Percentiles rank a stretch among this genome's conserved stretches.
Conservation (phyloP, 768 basidiomycete genomes). For the Baorangia bicolor region DNA sequence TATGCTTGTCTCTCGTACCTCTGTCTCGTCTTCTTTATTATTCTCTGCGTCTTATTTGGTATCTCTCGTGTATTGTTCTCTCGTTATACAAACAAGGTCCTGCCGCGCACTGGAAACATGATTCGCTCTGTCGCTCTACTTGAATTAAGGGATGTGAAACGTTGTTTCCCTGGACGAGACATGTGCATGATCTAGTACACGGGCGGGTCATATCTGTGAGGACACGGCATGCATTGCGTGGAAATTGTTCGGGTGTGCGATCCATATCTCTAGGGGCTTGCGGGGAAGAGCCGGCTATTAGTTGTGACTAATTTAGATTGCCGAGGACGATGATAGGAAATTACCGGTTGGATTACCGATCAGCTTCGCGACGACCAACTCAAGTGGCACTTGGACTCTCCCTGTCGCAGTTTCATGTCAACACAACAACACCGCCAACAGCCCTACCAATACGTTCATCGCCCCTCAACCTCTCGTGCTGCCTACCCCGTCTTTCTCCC, state of each 20-base stretch:
- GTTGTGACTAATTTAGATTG: background rate
- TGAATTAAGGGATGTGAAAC: background rate
- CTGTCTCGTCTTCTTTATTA: conserved; percentile 19
- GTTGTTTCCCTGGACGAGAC: background rate
- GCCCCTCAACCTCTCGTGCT: conserved; percentile 41
- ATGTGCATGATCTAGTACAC: background rate
- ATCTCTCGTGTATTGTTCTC: conserved; percentile 28
- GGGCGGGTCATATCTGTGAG: background rate
- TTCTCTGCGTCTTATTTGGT: conserved; percentile 28
- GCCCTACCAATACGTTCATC: conserved; percentile 4
- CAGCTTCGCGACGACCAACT: background rate
- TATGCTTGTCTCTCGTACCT: conserved; percentile 22
- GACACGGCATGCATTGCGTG: background rate
- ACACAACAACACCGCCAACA: conserved; percentile 15
- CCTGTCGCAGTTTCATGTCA: conserved; percentile 33
- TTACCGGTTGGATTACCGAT: conserved; percentile 17
- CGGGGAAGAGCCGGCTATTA: conserved; percentile 3
- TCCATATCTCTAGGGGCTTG: conserved; percentile 6
- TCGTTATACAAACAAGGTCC: conserved; percentile 15
- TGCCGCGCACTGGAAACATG: background rate
- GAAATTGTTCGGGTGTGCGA: background rate
- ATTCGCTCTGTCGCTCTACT: no score
- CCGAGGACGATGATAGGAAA: conserved; percentile 3
- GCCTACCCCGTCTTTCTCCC: conserved; percentile 72
- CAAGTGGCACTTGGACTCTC: no score